Evolutionary conservation across 2,329 filamentous ascomycete species (phyloP).

Genomic region (Fonsecaea multimorphosa): DNA sequence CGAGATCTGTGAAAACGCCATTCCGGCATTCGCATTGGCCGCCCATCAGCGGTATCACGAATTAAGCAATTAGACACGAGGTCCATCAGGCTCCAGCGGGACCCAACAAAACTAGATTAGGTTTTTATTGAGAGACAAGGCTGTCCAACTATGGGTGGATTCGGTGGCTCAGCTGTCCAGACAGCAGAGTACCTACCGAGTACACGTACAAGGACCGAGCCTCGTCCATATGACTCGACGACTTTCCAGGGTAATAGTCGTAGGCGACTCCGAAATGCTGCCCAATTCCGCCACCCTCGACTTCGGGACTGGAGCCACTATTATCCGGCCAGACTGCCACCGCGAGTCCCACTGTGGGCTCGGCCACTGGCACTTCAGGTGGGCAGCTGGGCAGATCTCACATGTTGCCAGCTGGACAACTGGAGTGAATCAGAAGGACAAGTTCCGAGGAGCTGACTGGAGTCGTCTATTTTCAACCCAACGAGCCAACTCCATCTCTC

Average conservation of each 20-base stretch:
- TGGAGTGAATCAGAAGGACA: background rate
- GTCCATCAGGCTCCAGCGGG: background rate
- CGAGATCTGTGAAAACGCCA: slow-evolving; percentile 31
- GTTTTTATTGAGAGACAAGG: background rate
- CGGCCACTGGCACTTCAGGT: too few relatives aligned
- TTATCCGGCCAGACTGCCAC: slow-evolving; percentile 11
- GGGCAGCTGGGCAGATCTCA: too few relatives aligned
- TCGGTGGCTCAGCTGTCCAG: background rate
- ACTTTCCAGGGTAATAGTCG: too few relatives aligned
- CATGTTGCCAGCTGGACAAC: too few relatives aligned
- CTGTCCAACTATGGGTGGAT: background rate
- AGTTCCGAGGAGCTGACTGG: background rate
- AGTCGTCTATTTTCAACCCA: slow-evolving; percentile 8
- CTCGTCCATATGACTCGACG: too few relatives aligned
- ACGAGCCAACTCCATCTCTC: background rate
- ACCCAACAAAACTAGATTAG: background rate
- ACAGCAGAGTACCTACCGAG: too few relatives aligned
- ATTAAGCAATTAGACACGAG: slow-evolving; percentile 22
- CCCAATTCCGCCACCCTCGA: background rate
- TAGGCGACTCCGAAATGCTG: slow-evolving; percentile 4
- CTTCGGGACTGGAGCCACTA: slow-evolving; percentile 2
- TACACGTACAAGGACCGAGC: too few relatives aligned
- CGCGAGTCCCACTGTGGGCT: too few relatives aligned
- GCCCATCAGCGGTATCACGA: slow-evolving; percentile 38
- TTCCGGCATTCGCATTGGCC: slow-evolving; percentile 35